Conservation (phyloP, 1,284 basidiomycete species). For the Ganoderma leucocontextum region DNA sequence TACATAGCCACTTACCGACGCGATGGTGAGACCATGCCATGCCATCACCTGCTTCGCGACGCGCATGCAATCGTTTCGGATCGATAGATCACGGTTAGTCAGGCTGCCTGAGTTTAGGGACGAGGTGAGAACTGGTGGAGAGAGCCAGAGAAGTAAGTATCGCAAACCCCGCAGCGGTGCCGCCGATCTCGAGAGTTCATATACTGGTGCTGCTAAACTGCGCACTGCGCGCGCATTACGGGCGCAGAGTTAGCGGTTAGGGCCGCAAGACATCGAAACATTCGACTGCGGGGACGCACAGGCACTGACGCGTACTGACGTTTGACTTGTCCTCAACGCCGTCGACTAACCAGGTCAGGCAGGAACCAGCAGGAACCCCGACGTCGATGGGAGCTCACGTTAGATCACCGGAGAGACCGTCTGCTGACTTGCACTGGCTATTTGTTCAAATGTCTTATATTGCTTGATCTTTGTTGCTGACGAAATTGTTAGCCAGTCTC, state of each 20-base stretch:
- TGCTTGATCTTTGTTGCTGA: background rate
- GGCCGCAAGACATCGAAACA: conserved; percentile 26
- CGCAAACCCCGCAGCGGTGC: conserved; percentile 12
- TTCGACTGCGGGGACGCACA: conserved; percentile 23
- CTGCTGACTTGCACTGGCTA: background rate
- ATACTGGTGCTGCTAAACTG: conserved; percentile 31
- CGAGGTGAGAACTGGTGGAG: background rate
- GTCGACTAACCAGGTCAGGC: conserved; percentile 23
- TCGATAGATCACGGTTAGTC: conserved; percentile 3
- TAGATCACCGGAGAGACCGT: conserved; percentile 26
- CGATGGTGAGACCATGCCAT: conserved; percentile 5
- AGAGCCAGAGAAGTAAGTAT: conserved; percentile 4
- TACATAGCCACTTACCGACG: conserved; percentile 12
- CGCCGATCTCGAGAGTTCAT: conserved; percentile 22
- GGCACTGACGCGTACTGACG: conserved; percentile 7
- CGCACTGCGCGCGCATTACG: conserved; percentile 27
- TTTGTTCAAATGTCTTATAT: background rate
- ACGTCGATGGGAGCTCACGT: conserved; percentile 13
- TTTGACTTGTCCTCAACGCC: conserved; percentile 11
- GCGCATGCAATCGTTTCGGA: background rate
- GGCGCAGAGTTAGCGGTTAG: conserved; percentile 24
- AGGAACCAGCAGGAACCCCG: conserved; percentile 23
- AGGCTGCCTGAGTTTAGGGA: background rate
- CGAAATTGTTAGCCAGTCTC: background rate
- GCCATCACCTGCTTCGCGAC: conserved; percentile 17